Base-by-base conservation (phyloP, 306 rosid genomes). In the Rosa multiflora region DNA sequence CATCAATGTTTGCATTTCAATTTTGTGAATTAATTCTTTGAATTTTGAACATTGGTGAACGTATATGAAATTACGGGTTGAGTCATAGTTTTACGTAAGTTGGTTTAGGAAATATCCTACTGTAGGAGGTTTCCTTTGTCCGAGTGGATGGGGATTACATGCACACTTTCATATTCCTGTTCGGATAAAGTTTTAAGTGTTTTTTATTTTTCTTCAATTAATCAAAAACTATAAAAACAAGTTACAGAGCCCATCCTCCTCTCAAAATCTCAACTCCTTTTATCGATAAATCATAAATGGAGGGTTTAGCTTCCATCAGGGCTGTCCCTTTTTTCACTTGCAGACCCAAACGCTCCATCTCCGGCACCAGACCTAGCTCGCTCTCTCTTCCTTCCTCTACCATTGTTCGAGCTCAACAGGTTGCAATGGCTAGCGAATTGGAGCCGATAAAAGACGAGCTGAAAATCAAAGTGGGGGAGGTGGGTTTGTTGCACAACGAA, bases 401-500 rank as follows among this genome's bases (percentile, higher is more conserved):
- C 18, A 48, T 72, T 15, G 44, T 83, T 75, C 87, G 86, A 76
- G 84, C 89, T 74, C 87, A 84, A 52, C 84, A 84, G 81, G 85
- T 83, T 86, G 6, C 82, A 20, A 29, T 87, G 17, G 83, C 79
- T 23, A 67, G 72, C 71, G 93, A 86, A 83, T 51, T 88, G 18
- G 90, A 83, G 85, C 51, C 6, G 2, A 1, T 17, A 11, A 79
- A 58, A 78, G 82, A 82, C 21, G 85, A 70, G 71, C 92, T 91
- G 37, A 79, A 91, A 80, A 73, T 91, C 68, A 92, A 91, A 89
- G 94, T 93, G 78, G 93, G 96, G 97, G 99, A 95, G 62, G 94
- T 91, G 83, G 89, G 90, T 32, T 90, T 95, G 98, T 82, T 88
- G 42, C 97, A 82, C 9, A 46, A 95, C 51, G 98, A 93, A 86